Evolutionary conservation across 2,329 filamentous ascomycete genomes (phyloP).

Genomic region (Xylariales sp.): DNA sequence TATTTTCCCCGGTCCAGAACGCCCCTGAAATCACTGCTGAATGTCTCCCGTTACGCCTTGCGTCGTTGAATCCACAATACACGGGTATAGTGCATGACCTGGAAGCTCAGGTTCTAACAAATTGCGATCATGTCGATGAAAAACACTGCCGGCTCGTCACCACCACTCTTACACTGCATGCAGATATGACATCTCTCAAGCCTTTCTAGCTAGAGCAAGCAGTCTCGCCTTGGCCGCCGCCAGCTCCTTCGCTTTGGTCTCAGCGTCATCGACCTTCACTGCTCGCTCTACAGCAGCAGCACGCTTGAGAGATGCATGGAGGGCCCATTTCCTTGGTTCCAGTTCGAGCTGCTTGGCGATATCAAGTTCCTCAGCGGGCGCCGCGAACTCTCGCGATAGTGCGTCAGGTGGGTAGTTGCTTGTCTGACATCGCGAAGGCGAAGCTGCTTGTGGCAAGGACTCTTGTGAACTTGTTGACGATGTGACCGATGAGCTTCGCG

Average conservation of each 20-base stretch:
- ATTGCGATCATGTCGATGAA: not conserved
- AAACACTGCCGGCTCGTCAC: constrained; percentile 1
- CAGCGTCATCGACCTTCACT: constrained; percentile 23
- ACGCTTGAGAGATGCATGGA: constrained; percentile 23
- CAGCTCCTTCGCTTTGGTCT: constrained; percentile 34
- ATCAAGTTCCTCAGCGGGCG: constrained; percentile 22
- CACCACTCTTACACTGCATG: constrained; percentile 3
- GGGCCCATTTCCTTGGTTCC: constrained; percentile 22
- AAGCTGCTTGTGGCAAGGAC: constrained; percentile 17
- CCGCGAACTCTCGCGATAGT: constrained; percentile 20
- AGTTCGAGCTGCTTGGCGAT: constrained; percentile 25
- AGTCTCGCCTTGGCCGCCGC: constrained; percentile 45
- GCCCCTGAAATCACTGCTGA: constrained; percentile 9
- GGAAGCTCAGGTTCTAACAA: constrained; percentile 4
- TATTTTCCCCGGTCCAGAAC: too few species aligned
- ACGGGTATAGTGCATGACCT: constrained; percentile 17
- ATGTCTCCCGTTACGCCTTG: constrained; percentile 16
- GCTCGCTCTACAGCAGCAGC: constrained; percentile 13
- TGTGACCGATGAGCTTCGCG: constrained; percentile 8
- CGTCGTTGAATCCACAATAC: too few species aligned
- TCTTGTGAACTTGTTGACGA: constrained; percentile 16
- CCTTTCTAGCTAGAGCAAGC: constrained; percentile 26
- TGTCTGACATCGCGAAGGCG: constrained; percentile 4
- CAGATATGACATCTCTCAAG: too few species aligned
- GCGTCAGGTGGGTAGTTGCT: constrained; percentile 22